Percentiles rank a stretch among this genome's conserved stretches.
phyloP scores from a whole-genome alignment of 495 filamentous ascomycete species.

The Aspergillus diversus region DNA sequence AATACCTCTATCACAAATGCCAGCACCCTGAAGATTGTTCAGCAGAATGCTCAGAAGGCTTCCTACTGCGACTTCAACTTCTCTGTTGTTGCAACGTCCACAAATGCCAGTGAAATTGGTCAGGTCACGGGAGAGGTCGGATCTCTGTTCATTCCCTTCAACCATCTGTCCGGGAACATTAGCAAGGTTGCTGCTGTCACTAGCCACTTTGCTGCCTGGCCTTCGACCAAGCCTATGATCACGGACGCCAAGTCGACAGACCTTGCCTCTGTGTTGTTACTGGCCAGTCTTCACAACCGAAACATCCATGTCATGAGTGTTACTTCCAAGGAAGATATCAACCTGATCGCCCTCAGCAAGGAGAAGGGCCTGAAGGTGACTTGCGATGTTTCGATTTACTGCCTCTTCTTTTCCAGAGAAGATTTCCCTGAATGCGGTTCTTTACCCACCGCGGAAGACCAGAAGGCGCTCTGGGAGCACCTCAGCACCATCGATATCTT shows the following conservation, averaged over 20 bases:
- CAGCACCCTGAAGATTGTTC: slow-evolving; percentile 72
- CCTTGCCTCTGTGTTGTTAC: slow-evolving; percentile 75
- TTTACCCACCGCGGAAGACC: slow-evolving; percentile 71
- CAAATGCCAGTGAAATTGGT: slow-evolving; percentile 75
- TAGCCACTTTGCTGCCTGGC: slow-evolving; percentile 81
- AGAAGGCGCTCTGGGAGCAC: slow-evolving; percentile 79
- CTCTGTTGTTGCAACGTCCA: slow-evolving; percentile 78
- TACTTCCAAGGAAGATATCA: slow-evolving; percentile 81
- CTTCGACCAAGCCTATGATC: slow-evolving; percentile 78
- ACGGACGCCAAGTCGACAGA: slow-evolving; percentile 86
- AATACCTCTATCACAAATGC: slow-evolving; percentile 75
- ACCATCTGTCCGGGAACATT: slow-evolving; percentile 83
- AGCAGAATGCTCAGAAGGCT: slow-evolving; percentile 69
- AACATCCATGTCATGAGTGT: slow-evolving; percentile 86
- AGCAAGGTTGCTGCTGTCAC: slow-evolving; percentile 83
- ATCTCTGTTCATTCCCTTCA: slow-evolving; percentile 86
- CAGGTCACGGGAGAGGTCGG: slow-evolving; percentile 75
- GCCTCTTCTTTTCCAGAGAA: slow-evolving; percentile 76
- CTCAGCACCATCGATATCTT: slow-evolving; percentile 79
- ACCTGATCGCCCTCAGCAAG: slow-evolving; percentile 78
- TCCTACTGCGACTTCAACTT: slow-evolving; percentile 85
- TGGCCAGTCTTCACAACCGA: slow-evolving; percentile 81
- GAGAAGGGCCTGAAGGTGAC: slow-evolving; percentile 82
- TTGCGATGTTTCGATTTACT: slow-evolving; percentile 81
- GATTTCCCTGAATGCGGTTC: slow-evolving; percentile 71